Evolutionary conservation across 352 stramenopile species (phyloP).

Genomic region (Thalassiosira hispida): DNA sequence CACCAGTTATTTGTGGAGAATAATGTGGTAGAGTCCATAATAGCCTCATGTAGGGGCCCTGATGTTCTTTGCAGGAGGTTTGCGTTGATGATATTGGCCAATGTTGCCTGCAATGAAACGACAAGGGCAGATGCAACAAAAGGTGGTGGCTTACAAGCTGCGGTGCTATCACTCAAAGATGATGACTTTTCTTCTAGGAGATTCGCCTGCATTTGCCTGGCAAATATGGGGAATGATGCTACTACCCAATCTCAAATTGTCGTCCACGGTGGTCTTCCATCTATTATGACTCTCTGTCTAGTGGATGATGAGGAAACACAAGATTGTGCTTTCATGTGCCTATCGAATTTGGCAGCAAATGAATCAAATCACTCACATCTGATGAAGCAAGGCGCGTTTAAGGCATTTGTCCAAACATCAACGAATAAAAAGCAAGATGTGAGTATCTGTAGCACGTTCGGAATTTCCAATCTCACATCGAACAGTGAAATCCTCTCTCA

Average conservation of each 20-base stretch:
- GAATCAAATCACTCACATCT: slow-evolving; percentile 92
- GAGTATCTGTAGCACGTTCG: slow-evolving; percentile 91
- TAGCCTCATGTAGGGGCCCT: slow-evolving; percentile 86
- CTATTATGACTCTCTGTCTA: slow-evolving; percentile 87
- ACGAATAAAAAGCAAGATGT: slow-evolving; percentile 85
- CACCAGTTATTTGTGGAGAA: slow-evolving; percentile 90
- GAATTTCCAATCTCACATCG: slow-evolving; percentile 90
- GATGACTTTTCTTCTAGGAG: slow-evolving; percentile 87
- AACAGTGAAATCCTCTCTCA: slow-evolving; percentile 58
- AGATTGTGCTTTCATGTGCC: slow-evolving; percentile 92
- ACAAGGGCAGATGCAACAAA: slow-evolving; percentile 88
- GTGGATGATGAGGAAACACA: slow-evolving; percentile 87
- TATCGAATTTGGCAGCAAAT: slow-evolving; percentile 94
- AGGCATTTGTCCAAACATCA: slow-evolving; percentile 87
- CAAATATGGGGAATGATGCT: slow-evolving; percentile 92
- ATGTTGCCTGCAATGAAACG: slow-evolving; percentile 93
- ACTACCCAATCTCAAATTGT: slow-evolving; percentile 91
- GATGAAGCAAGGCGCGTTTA: slow-evolving; percentile 88
- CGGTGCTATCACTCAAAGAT: slow-evolving; percentile 90
- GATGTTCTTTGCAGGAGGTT: slow-evolving; percentile 94
- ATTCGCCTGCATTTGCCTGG: slow-evolving; percentile 94
- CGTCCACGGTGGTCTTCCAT: slow-evolving; percentile 90
- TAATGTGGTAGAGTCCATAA: slow-evolving; percentile 89
- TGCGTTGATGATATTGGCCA: slow-evolving; percentile 94
- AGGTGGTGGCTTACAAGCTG: slow-evolving; percentile 91